Evolutionary conservation across 768 basidiomycete genomes (phyloP).

Genomic region (Xerocomus brunneocitrinus): DNA sequence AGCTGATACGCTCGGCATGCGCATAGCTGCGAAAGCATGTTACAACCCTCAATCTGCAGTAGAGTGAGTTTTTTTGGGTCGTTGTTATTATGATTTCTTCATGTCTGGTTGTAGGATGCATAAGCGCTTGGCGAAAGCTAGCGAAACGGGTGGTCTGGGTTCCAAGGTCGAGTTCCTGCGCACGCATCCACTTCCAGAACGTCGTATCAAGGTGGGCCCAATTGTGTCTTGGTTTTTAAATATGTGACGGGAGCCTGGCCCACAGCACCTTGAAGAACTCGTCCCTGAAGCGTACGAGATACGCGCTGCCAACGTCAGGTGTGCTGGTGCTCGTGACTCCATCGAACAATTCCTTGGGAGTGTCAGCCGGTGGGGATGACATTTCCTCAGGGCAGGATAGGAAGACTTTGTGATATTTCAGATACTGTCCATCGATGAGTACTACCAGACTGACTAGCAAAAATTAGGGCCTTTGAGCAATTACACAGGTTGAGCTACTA

Average conservation of each 20-base stretch:
- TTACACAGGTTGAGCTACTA: neutral
- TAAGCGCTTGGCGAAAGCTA: slow-evolving; percentile 54
- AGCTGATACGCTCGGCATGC: slow-evolving; percentile 87
- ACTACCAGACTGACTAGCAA: neutral
- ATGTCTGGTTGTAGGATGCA: slow-evolving; percentile 54
- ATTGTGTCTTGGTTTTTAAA: neutral
- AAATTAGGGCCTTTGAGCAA: neutral
- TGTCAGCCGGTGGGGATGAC: slow-evolving; percentile 13
- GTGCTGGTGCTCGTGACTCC: slow-evolving; percentile 38
- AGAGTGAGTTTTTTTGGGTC: slow-evolving; percentile 38
- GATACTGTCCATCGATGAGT: neutral
- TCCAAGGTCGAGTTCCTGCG: slow-evolving; percentile 54
- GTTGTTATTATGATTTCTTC: neutral
- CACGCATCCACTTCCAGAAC: slow-evolving; percentile 77
- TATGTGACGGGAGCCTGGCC: neutral
- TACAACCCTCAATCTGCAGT: slow-evolving; percentile 78
- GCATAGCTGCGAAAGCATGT: slow-evolving; percentile 78
- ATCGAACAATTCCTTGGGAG: slow-evolving; percentile 21
- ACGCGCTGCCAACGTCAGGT: slow-evolving; percentile 52
- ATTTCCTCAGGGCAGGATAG: neutral
- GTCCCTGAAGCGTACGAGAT: slow-evolving; percentile 57
- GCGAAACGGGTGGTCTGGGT: slow-evolving; percentile 34
- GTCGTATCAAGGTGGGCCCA: slow-evolving; percentile 61
- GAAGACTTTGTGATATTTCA: neutral
- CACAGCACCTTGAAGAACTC: slow-evolving; percentile 47